These are phyloP conservation scores for Lolium rigidum DNA, from an alignment of 176 grass and related monocot species.

Conservation along the genomic window DNA sequence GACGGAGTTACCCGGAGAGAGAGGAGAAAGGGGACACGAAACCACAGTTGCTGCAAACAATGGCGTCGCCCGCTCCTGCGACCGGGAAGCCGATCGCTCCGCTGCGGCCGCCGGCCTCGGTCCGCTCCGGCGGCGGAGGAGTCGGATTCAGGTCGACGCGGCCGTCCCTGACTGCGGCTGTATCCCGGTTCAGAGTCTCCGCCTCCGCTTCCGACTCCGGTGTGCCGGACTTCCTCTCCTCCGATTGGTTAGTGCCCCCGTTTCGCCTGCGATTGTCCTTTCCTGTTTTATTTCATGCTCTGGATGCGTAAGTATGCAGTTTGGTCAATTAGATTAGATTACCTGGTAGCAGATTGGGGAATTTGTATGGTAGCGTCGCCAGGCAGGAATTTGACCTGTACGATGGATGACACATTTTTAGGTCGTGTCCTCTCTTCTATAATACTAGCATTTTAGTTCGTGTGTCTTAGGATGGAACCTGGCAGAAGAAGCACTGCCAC, in stretches of 20 bases:
- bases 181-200: conserved; percentile 40
- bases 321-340: background rate
- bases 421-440: background rate
- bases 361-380: background rate
- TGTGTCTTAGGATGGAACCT: background rate
- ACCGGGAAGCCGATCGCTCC: conserved; percentile 35
- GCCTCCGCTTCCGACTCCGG: conserved; percentile 58
- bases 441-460: too few species aligned
- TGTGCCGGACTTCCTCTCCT: conserved; percentile 89
- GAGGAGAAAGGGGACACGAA: background rate
- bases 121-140: background rate
- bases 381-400: background rate
- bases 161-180: background rate
- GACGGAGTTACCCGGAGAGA: conserved; percentile 14
- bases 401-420: background rate
- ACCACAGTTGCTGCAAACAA: background rate
- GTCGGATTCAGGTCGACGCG: background rate
- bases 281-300: background rate
- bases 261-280: background rate
- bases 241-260: conserved; percentile 61
- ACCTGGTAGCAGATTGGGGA: background rate
- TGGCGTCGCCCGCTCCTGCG: conserved; percentile 51
- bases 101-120: background rate
- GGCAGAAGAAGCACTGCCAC: background rate
- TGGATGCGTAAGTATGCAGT: background rate